Evolutionary conservation across 345 rosid species (phyloP).

Genomic region (Eutrema japonicum): DNA sequence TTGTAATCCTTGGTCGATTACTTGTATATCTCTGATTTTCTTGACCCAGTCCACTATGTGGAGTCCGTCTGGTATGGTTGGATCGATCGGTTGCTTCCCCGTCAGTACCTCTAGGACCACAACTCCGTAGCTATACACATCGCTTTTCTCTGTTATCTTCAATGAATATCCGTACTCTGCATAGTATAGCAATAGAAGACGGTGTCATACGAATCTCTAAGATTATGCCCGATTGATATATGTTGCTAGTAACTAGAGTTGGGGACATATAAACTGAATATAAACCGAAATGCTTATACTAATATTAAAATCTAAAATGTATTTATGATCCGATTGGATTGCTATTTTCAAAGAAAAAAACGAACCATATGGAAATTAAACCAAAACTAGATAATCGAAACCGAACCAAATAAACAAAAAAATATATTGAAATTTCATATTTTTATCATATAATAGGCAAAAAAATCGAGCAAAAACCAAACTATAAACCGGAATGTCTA

Average conservation of each 20-base stretch:
- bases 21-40: slow-evolving; percentile 53
- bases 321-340: no score
- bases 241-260: neutral
- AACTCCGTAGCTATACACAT: slow-evolving; percentile 89
- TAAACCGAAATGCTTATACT: neutral
- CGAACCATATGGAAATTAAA: neutral
- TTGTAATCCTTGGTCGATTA: slow-evolving; percentile 50
- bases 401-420: neutral
- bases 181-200: neutral
- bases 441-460: no score
- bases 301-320: neutral
- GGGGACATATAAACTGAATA: neutral
- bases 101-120: slow-evolving; percentile 80
- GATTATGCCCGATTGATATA: slow-evolving; percentile 1
- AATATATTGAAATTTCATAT: no score
- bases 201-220: neutral
- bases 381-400: neutral
- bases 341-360: neutral
- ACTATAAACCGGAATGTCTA: neutral
- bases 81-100: slow-evolving; percentile 91
- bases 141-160: slow-evolving; percentile 92
- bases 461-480: neutral
- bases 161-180: slow-evolving; percentile 85
- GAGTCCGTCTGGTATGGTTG: slow-evolving; percentile 72
- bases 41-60: slow-evolving; percentile 83